Conservation (phyloP, 768 basidiomycete species). For the Leccinum boreale region DNA sequence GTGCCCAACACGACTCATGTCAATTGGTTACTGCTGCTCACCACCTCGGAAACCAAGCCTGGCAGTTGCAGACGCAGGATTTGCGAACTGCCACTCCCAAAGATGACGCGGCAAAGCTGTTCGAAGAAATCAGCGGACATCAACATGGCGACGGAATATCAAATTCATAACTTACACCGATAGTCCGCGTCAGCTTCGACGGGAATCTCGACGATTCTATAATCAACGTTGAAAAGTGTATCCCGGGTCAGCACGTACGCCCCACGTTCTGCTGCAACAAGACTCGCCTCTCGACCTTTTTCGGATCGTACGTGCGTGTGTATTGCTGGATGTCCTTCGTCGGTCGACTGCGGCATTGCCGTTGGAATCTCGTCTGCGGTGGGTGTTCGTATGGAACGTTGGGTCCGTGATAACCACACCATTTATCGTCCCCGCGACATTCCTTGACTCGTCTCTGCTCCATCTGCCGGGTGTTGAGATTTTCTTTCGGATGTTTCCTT, state of each 20-base stretch:
- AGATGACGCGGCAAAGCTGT: slow-evolving; percentile 37
- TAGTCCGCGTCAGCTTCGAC: slow-evolving; percentile 60
- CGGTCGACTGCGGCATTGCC: slow-evolving; percentile 39
- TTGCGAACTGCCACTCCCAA: slow-evolving; percentile 58
- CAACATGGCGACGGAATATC: not conserved
- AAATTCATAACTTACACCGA: slow-evolving; percentile 40
- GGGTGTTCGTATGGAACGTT: slow-evolving; percentile 31
- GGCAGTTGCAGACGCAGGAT: slow-evolving; percentile 59
- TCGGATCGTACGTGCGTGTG: slow-evolving; percentile 49
- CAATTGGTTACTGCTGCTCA: slow-evolving; percentile 18
- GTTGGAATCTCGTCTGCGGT: slow-evolving; percentile 44
- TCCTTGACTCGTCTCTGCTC: slow-evolving; percentile 29
- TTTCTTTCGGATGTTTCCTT: slow-evolving; percentile 25
- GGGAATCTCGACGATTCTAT: slow-evolving; percentile 60
- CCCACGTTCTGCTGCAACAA: not conserved
- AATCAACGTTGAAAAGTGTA: not conserved
- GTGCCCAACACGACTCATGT: not conserved
- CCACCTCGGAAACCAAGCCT: slow-evolving; percentile 50
- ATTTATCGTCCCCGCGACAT: slow-evolving; percentile 34
- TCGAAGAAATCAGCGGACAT: not conserved
- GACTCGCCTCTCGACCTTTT: slow-evolving; percentile 57
- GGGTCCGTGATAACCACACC: slow-evolving; percentile 32
- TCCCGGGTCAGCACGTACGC: not conserved
- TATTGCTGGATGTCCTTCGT: slow-evolving; percentile 63
- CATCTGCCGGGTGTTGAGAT: slow-evolving; percentile 12